Evolutionary conservation across 345 rosid genomes (phyloP).

Genomic region (Brassica incana): DNA sequence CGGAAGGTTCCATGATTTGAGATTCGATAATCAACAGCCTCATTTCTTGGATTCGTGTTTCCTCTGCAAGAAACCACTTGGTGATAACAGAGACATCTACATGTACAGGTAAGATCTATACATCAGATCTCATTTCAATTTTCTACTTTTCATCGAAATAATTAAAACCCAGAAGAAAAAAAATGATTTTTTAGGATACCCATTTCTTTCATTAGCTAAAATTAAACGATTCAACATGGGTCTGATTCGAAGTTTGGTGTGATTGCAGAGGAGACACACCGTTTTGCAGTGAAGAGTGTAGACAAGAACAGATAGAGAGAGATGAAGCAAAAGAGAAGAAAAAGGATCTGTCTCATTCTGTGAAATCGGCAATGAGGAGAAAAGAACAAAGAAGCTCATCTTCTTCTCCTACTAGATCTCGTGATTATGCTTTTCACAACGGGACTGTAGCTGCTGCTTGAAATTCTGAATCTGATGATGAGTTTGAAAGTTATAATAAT

Average conservation of each 20-base stretch:
- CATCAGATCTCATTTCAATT: slow-evolving; percentile 14
- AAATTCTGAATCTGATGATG: background rate
- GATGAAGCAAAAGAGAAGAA: slow-evolving; percentile 70
- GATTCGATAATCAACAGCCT: slow-evolving; percentile 57
- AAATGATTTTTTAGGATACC: background rate
- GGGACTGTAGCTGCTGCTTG: slow-evolving; percentile 43
- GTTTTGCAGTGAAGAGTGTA: slow-evolving; percentile 86
- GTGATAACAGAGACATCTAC: slow-evolving; percentile 70
- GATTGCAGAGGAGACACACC: slow-evolving; percentile 77
- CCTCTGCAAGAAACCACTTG: slow-evolving; percentile 68
- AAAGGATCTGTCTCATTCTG: slow-evolving; percentile 59
- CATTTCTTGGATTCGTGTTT: slow-evolving; percentile 72
- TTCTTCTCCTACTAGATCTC: slow-evolving; percentile 40
- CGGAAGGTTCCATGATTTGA: slow-evolving; percentile 60
- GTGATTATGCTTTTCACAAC: slow-evolving; percentile 31
- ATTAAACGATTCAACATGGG: background rate
- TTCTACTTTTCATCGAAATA: background rate
- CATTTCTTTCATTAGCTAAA: background rate
- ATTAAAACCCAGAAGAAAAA: background rate
- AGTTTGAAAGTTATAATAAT: slow-evolving; percentile 1
- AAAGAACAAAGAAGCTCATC: slow-evolving; percentile 36
- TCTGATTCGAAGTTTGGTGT: slow-evolving; percentile 16
- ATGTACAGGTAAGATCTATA: slow-evolving; percentile 66
- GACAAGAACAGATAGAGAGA: slow-evolving; percentile 72
- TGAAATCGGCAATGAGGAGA: slow-evolving; percentile 52